Evolutionary conservation across 805 yeast genomes (phyloP), one percentile per base, ranked within the genome.

Genomic region (Myxozyma mucilagina): DNA sequence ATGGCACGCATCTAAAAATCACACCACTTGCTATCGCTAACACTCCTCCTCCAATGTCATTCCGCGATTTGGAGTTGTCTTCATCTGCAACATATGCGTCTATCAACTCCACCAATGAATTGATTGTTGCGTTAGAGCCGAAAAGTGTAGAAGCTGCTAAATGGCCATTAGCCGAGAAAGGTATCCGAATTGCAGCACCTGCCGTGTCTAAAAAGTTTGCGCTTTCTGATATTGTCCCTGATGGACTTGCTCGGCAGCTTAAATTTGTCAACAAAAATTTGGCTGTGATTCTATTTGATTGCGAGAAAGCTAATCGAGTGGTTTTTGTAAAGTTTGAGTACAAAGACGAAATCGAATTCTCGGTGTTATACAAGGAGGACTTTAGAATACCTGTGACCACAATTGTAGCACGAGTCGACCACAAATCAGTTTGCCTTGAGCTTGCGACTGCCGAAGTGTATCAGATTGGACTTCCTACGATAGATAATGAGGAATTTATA

Each of bases 31-130:
- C 87, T 0, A 71, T 86, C 35, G 96, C 97, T 1, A 90, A 86
- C 71, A 93, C 90, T 10, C 99, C 99, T 3, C 99, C 99, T 0
- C 99, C 99, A 47, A 84, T 90, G 71, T 81, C 89, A 29, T 87
- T 81, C 70, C 80, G 96, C 60, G 89, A 85, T 52, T 73, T 90
- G 53, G 82, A 80, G 9, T 75, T 84, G 11, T 78, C 78, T 8
- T 78, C 76, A 0, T 83, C 83, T 59, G 84, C 90, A 7, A 72
- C 79, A 20, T 90, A 87, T 69, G 82, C 83, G 47, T 87, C 96
- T 0, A 82, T 85, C 4, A 82, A 86, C 63, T 73, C 80, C 53
- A 77, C 83, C 10, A 90, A 87, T 72, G 82, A 80, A 55, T 66
- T 71, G 3, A 82, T 82, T 68, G 92, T 89, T 0, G 80, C 84